A percentile compares a stretch with the other conserved stretches of the same genome.
Evolutionary conservation across 208 protist species (phyloP).

Genomic region (Phytomonas sp.): DNA sequence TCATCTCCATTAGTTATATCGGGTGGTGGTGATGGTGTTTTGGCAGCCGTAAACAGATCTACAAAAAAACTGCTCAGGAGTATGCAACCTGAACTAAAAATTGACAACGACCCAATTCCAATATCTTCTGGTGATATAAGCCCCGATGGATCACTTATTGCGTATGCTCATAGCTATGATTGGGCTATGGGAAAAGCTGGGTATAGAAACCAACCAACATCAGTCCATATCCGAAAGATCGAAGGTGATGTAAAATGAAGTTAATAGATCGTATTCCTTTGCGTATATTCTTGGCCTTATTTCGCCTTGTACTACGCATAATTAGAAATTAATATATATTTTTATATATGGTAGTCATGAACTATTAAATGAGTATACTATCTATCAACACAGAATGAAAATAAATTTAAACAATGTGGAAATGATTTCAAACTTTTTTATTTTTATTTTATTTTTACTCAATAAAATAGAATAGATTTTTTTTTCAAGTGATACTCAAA

Average conservation of each 20-base stretch:
- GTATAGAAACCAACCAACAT: conserved; percentile 40
- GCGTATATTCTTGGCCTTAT: background rate
- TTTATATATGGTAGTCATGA: background rate
- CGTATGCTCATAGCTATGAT: conserved; percentile 80
- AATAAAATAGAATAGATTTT: conserved; percentile 9
- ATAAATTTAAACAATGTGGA: background rate
- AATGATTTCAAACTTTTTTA: background rate
- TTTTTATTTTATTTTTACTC: conserved; percentile 12
- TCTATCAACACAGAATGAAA: conserved; percentile 4
- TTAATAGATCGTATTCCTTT: conserved; percentile 13
- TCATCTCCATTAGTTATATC: conserved; percentile 30
- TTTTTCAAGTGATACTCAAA: conserved; percentile 2
- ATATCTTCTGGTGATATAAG: conserved; percentile 70
- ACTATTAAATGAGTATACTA: background rate
- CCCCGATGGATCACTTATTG: conserved; percentile 42
- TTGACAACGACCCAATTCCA: conserved; percentile 37
- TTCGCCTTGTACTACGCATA: conserved; percentile 2
- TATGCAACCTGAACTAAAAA: conserved; percentile 20
- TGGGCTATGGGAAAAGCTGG: conserved; percentile 70
- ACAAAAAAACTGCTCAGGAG: conserved; percentile 27
- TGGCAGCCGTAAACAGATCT: conserved; percentile 33
- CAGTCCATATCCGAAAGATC: conserved; percentile 26
- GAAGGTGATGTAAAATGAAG: conserved; percentile 1
- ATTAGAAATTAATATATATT: conserved; percentile 7
- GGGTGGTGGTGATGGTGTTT: conserved; percentile 60